Base-by-base conservation (phyloP, 2,329 filamentous ascomycete species). In the Beauveria rudraprayagi region DNA sequence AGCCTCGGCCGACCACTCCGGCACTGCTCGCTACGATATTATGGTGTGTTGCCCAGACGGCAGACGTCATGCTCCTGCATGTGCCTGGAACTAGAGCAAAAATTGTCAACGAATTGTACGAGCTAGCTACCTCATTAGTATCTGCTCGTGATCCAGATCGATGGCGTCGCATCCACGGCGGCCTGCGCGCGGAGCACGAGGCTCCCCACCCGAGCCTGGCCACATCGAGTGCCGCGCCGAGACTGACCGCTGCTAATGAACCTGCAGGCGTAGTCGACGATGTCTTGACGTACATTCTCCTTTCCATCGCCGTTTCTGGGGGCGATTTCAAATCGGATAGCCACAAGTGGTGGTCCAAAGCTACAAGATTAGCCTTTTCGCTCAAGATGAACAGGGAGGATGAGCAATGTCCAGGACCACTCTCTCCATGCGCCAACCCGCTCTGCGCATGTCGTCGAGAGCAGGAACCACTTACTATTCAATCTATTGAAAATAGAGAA, bases 291-390 rank as follows among this genome's bases (percentile, higher is more conserved):
- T 76, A 78, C 24, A 71, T 76, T 6, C 71, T 80, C 1, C 68
- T 81, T 6, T 73, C 75, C 14, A 76, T 80, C 34, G 76, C 76
- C 0, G 74, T 79, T 4, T 80, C 78, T 0, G 77, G 76, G 0
- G 73, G 77, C 11, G 77, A 80, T 55, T 79, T 78, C 71, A 80
- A 80, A 65, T 73, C 75, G 4, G 79, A 80, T 62, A 76, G 73
- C 62, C 70, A 77, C 57, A 77, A 75, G 61, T 80, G 78, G 78
- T 78, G 75, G 75, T 74, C 72, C 61, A 78, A 78, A 63, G 73
- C 77, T 1, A 66, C 73, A 0, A 65, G 73, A 14, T 66, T 80
- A 28, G 75, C 75, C 16, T 67, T 70, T 17, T 71, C 72, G 1
- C 66, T 77, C 30, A 70, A 72, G 5, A 69, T 77, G 14, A 73